Evolutionary conservation across 1,284 basidiomycete genomes (phyloP).

Genomic region (Rhodotorula sp.): DNA sequence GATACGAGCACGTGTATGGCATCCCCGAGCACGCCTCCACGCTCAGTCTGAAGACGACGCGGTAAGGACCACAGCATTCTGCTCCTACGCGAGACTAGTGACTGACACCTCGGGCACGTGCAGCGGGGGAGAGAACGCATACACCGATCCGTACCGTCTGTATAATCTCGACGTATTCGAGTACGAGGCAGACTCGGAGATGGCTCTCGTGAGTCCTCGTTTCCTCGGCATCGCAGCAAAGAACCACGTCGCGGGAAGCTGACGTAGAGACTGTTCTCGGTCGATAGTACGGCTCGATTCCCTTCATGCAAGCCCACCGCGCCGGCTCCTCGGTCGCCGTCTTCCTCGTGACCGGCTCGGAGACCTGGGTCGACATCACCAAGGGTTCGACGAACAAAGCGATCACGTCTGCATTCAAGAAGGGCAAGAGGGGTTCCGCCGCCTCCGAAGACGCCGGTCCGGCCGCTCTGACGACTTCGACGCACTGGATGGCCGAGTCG

Average conservation of each 20-base stretch:
- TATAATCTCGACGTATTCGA: slow-evolving; percentile 98
- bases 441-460: slow-evolving; percentile 32
- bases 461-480: slow-evolving; percentile 60
- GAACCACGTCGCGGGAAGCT: no score
- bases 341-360: slow-evolving; percentile 86
- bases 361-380: slow-evolving; percentile 91
- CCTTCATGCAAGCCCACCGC: slow-evolving; percentile 89
- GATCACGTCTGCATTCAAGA: slow-evolving; percentile 34
- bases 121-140: slow-evolving; percentile 59
- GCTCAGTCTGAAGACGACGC: slow-evolving; percentile 81
- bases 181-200: slow-evolving; percentile 85
- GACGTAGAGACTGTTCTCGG: no score
- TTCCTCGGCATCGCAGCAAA: no score
- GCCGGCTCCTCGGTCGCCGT: slow-evolving; percentile 76
- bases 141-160: slow-evolving; percentile 88
- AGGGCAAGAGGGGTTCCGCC: slow-evolving; percentile 13
- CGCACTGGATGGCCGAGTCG: slow-evolving; percentile 96
- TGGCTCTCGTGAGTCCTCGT: slow-evolving; percentile 61
- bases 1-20: slow-evolving; percentile 84
- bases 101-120: background rate
- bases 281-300: slow-evolving; percentile 75
- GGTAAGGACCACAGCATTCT: slow-evolving; percentile 53
- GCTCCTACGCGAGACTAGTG: no score
- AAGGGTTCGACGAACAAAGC: slow-evolving; percentile 59
- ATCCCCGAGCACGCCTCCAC: slow-evolving; percentile 96